Conservation (phyloP, 176 grass and related monocot species). For the Carex kokanica region DNA sequence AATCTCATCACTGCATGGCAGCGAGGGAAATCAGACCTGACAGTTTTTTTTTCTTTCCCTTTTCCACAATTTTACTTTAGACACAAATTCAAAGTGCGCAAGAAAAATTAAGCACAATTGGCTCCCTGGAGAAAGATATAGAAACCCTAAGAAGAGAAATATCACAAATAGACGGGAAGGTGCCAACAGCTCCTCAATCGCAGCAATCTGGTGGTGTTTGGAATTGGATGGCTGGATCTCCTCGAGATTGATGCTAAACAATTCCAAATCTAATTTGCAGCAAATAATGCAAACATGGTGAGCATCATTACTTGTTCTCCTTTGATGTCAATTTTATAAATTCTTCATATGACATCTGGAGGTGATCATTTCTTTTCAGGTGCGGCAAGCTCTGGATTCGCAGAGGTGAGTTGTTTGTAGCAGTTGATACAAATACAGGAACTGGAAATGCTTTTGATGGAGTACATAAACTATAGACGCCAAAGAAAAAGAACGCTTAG, state of each 20-base stretch:
- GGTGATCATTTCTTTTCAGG: slow-evolving; percentile 5
- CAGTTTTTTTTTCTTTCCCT: slow-evolving; percentile 4
- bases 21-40: slow-evolving; percentile 3
- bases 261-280: slow-evolving; percentile 35
- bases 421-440: background rate
- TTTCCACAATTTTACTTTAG: slow-evolving; percentile 39
- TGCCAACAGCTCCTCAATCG: slow-evolving; percentile 37
- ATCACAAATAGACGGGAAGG: slow-evolving; percentile 66
- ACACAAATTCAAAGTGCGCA: slow-evolving; percentile 60
- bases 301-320: background rate
- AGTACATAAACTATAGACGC: slow-evolving; percentile 10
- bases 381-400: background rate
- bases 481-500: background rate
- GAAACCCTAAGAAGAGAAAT: slow-evolving; percentile 60
- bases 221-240: slow-evolving; percentile 77
- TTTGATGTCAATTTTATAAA: background rate
- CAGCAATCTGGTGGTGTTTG: slow-evolving; percentile 73
- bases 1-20: background rate
- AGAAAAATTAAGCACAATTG: slow-evolving; percentile 54
- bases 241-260: slow-evolving; percentile 53
- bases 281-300: background rate
- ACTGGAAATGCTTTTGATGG: background rate
- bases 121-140: slow-evolving; percentile 67
- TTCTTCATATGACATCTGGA: background rate
- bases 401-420: background rate